Base-by-base conservation (phyloP, 1,284 basidiomycete genomes). In the Kalmanozyma brasiliensis region DNA sequence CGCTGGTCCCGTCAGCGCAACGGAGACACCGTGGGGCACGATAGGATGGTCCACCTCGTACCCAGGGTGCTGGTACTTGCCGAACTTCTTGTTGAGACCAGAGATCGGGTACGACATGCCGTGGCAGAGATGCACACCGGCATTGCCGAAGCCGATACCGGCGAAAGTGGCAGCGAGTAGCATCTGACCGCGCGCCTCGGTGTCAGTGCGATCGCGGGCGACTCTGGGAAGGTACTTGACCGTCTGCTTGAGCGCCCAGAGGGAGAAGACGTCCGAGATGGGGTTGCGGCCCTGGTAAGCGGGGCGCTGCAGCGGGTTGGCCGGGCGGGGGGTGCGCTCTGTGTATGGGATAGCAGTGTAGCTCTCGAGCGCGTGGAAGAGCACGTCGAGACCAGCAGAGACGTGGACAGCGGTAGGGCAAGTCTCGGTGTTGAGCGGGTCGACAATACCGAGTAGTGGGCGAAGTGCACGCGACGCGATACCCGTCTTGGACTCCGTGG, bases 271-370 rank as follows among this genome's bases (percentile, higher is more conserved):
- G 81, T 98, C 94, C 6, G 93, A 80, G 51, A 96, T 92, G 6
- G 94, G 94, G 83, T 98, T 98, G 73, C 91, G 91, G 44, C 94
- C 94, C 84, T 98, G 94, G 80, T 97, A 98, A 8, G 94, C 92
- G 2, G 84, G 94, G 43, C 95, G 87, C 49, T 93, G 85, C 44
- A 94, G 89, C 3, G 94, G 94, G 84, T 98, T 96, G 14, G 87
- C 79, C 1, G 95, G 95, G 32, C 95, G 88, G 14, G 94, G 94
- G 0, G 86, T 89, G 49, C 94, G 90, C 83, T 96, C 91, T 33
- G 88, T 89, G 83, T 95, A 95, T 9, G 61, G 46, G 65, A 76
- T 68, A 30, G 69, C 61, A 17, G 67, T 69, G 33, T 63, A 59
- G 67, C 91, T 93, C 82, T 98, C 93, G 83, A 96, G 86, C 49